phyloP scores from a whole-genome alignment of 1,284 basidiomycete genomes.

The Mycocalia duriaeana region DNA sequence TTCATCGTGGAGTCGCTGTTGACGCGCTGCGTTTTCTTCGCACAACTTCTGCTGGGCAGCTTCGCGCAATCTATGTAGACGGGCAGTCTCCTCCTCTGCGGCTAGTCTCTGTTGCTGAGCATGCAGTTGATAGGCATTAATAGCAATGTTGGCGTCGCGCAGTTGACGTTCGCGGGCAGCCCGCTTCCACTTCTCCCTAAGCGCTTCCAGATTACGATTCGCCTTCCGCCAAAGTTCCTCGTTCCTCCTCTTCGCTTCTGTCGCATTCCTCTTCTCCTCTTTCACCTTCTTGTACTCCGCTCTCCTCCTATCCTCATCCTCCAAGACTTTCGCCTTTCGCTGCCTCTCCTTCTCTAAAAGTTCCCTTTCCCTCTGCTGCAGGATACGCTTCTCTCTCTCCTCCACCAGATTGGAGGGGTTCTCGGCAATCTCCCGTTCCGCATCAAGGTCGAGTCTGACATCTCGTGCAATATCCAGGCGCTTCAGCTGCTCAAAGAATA shows the following conservation, averaged over 20 bases:
- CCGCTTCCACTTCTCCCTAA: background rate
- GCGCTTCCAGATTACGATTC: background rate
- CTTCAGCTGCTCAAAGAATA: too few species aligned
- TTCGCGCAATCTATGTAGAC: too few species aligned
- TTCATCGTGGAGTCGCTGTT: conserved; percentile 1
- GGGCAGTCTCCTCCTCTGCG: background rate
- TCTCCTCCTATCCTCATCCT: background rate
- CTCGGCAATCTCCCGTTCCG: too few species aligned
- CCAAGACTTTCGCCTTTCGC: background rate
- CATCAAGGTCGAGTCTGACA: too few species aligned
- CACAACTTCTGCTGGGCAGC: too few species aligned
- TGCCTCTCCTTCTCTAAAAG: background rate
- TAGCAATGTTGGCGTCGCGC: too few species aligned
- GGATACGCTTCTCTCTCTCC: background rate
- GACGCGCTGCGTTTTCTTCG: too few species aligned
- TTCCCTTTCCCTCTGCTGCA: background rate
- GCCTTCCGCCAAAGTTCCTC: background rate
- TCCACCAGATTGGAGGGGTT: too few species aligned
- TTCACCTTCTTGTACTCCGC: background rate
- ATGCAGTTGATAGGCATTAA: too few species aligned
- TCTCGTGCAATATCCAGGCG: too few species aligned
- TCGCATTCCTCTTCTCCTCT: background rate
- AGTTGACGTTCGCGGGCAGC: background rate
- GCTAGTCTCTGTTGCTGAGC: background rate
- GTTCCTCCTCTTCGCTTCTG: background rate